A percentile compares a stretch with the other conserved stretches of the same genome.
Conservation (phyloP, 345 rosid genomes). For the Firmiana major region DNA sequence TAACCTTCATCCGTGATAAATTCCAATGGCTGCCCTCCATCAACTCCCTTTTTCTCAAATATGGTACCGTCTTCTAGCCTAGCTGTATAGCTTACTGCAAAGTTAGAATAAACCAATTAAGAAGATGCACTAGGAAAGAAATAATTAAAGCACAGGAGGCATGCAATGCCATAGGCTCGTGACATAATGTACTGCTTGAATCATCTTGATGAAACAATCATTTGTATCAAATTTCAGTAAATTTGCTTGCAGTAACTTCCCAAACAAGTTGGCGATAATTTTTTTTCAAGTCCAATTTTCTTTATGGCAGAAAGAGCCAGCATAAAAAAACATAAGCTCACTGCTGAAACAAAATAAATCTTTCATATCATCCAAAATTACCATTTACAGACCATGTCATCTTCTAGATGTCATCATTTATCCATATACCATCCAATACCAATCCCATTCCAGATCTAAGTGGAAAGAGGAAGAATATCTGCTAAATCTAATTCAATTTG, state of each 20-base stretch:
- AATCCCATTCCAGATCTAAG: constrained; percentile 2
- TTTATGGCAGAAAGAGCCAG: neutral
- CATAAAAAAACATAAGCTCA: neutral
- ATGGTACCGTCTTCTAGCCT: constrained; percentile 50
- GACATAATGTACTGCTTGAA: neutral
- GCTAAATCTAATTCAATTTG: neutral
- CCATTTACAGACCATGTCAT: neutral
- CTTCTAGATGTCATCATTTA: neutral
- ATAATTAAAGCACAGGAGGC: neutral
- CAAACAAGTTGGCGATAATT: neutral
- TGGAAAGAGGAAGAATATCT: neutral
- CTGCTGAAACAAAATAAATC: neutral
- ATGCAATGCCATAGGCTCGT: neutral
- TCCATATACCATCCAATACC: neutral
- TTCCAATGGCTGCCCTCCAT: constrained; percentile 39
- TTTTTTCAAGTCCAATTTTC: neutral
- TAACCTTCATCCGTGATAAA: constrained; percentile 57
- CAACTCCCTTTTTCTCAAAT: constrained; percentile 51
- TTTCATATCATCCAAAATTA: neutral
- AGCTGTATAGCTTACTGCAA: constrained; percentile 50
- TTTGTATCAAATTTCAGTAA: neutral
- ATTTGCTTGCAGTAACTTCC: neutral
- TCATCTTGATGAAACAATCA: neutral
- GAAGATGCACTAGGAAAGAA: neutral
- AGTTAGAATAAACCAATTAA: neutral